phyloP scores from a whole-genome alignment of 352 stramenopile species.

The Pythium sp. region DNA sequence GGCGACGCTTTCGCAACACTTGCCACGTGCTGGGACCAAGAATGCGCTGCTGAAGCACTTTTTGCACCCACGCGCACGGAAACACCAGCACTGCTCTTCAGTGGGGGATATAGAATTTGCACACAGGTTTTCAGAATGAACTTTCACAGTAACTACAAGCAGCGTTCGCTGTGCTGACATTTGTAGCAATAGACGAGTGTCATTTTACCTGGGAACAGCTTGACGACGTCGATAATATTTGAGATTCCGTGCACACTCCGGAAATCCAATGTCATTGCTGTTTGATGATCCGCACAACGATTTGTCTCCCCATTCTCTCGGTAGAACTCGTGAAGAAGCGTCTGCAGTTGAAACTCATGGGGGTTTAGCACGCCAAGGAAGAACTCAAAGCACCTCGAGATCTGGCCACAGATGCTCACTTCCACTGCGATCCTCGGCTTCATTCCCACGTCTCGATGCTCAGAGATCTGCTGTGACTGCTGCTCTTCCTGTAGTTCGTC shows the following conservation, averaged over 20 bases:
- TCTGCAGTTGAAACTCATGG: conserved; percentile 22
- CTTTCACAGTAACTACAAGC: not conserved
- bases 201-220: conserved; percentile 53
- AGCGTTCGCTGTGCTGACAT: not conserved
- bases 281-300: not conserved
- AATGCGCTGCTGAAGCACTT: conserved; percentile 44
- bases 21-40: conserved; percentile 50
- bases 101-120: not conserved
- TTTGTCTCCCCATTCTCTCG: not conserved
- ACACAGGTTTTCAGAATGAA: not conserved
- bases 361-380: conserved; percentile 34
- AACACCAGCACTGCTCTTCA: conserved; percentile 49
- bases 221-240: conserved; percentile 34
- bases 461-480: not conserved
- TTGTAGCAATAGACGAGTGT: not conserved
- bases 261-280: conserved; percentile 16
- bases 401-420: conserved; percentile 23
- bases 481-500: not conserved
- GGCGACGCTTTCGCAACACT: conserved; percentile 31
- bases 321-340: conserved; percentile 27
- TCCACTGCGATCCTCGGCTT: not conserved
- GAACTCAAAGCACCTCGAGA: conserved; percentile 42
- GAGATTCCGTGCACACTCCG: conserved; percentile 26
- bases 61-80: conserved; percentile 56
- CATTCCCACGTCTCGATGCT: not conserved